Evolutionary conservation across 2,329 filamentous ascomycete species (phyloP), one percentile per base, ranked within the genome.

Genomic region (Allantophomopsis lycopodina): DNA sequence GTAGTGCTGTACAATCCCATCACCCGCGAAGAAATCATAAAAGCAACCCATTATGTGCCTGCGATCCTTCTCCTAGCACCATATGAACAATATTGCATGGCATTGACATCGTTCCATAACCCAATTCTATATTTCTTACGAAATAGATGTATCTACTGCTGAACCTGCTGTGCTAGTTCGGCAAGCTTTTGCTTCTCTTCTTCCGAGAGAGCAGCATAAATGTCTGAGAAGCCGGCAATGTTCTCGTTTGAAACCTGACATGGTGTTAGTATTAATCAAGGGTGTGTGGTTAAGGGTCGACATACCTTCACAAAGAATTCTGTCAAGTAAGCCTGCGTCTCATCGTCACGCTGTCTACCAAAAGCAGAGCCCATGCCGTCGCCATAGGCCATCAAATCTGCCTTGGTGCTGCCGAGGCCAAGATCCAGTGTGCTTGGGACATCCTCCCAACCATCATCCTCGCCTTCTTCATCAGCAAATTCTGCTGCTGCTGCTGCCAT

Each of bases 371-470:
- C 70, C 2, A 66, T 64, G 13, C 69, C 68, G 35, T 79, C 79
- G 17, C 76, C 72, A 52, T 74, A 86, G 1, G 77, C 74, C 84
- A 94, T 93, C 35, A 95, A 70, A 44, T 94, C 83, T 15, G 73
- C 67, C 58, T 83, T 83, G 32, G 73, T 79, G 18, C 69, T 61
- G 3, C 71, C 78, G 11, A 81, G 64, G 33, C 76, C 77, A n/a
- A 95, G 71, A 56, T 94, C 87, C 11, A 94, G 62, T 2, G 73
- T 71, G 44, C 83, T 76, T 7, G 78, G 73, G 35, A 94, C 76
- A 51, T 95, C 89, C 59, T 96, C 89, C 84, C 89, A 94, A 20
- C 82, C 82, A 42, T 83, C 85, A 42, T 86, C 83, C 8, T 83
- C 82, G 32, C 79, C 78, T 17, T 80, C 77, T 40, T 77, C 81